These are phyloP conservation scores for Phanerochaete sordida DNA, from an alignment of 768 basidiomycete species.

Conservation along the genomic window DNA sequence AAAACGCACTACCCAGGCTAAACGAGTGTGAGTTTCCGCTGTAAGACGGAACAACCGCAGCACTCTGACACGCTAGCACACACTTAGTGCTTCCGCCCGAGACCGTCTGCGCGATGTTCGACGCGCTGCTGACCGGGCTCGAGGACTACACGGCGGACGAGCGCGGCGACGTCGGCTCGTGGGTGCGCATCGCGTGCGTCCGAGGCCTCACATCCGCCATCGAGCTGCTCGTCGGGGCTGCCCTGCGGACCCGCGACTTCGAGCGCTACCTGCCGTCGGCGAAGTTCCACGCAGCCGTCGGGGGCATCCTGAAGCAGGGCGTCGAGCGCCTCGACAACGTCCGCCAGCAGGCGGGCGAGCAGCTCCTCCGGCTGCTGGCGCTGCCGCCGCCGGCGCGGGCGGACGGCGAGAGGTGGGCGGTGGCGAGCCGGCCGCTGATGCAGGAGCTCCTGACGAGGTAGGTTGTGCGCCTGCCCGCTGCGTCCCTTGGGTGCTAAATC, in stretches of 20 bases:
- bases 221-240: conserved; percentile 46
- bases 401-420: conserved; percentile 41
- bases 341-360: conserved; percentile 71
- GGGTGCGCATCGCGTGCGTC: conserved; percentile 82
- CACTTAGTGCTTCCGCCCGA: conserved; percentile 45
- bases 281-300: conserved; percentile 54
- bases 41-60: too few species aligned
- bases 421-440: conserved; percentile 46
- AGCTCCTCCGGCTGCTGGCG: conserved; percentile 49
- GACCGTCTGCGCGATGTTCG: conserved; percentile 45
- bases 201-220: conserved; percentile 56
- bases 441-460: conserved; percentile 52
- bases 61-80: neutral
- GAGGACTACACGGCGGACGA: conserved; percentile 92
- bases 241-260: conserved; percentile 41
- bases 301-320: conserved; percentile 80
- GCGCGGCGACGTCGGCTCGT: conserved; percentile 95
- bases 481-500: neutral
- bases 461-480: conserved; percentile 17
- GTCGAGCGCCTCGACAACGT: conserved; percentile 91
- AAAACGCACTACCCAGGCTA: conserved; percentile 36
- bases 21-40: conserved; percentile 37
- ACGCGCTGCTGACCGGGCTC: conserved; percentile 65
- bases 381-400: conserved; percentile 39
- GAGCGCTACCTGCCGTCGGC: conserved; percentile 57